These are phyloP conservation scores for Metarhizium anisopliae DNA, from an alignment of 2,329 filamentous ascomycete genomes.

Conservation along the genomic window DNA sequence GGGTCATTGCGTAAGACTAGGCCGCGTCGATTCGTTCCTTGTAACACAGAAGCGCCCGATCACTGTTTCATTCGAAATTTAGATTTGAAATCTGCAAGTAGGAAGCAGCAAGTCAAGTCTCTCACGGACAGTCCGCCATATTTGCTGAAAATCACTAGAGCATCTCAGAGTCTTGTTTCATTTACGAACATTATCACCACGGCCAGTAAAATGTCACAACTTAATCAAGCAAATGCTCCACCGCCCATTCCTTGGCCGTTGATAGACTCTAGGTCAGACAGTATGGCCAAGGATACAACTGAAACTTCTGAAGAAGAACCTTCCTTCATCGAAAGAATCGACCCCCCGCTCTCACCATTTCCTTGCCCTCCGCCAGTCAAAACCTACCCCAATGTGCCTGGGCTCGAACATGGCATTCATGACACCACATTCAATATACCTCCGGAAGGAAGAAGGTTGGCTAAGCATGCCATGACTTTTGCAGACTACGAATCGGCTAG, in stretches of 20 bases:
- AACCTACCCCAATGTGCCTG: not conserved
- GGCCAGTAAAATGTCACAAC: too few species aligned
- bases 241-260: not conserved
- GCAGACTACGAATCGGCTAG: conserved; percentile 13
- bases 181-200: too few species aligned
- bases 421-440: conserved; percentile 13
- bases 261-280: not conserved
- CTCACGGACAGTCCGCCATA: too few species aligned
- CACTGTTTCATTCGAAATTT: too few species aligned
- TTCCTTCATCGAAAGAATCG: not conserved
- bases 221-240: not conserved
- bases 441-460: not conserved
- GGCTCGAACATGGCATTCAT: not conserved
- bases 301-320: not conserved
- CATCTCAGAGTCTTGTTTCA: too few species aligned
- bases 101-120: too few species aligned
- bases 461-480: not conserved
- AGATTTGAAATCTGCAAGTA: too few species aligned
- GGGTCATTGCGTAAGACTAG: too few species aligned
- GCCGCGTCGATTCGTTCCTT: too few species aligned
- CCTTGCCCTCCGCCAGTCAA: not conserved
- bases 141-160: too few species aligned
- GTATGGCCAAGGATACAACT: not conserved
- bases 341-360: not conserved
- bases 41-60: too few species aligned